These are phyloP conservation scores for Xylariaceae sp. DNA, from an alignment of 2,329 filamentous ascomycete species.

Conservation along the genomic window DNA sequence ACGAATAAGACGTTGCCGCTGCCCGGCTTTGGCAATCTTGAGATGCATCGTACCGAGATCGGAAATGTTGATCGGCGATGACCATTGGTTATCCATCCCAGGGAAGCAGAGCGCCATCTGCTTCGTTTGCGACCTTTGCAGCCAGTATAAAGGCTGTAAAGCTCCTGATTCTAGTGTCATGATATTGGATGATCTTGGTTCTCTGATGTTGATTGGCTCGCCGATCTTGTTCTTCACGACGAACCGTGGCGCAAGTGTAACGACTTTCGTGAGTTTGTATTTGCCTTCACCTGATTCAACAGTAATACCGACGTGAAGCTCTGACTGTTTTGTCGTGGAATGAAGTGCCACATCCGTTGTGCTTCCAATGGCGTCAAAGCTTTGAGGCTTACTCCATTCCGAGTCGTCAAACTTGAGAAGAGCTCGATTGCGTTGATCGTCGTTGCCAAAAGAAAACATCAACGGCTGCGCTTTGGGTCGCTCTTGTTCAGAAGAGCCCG, in stretches of 20 bases:
- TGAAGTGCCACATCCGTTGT: slow-evolving; percentile 82
- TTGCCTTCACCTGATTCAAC: slow-evolving; percentile 91
- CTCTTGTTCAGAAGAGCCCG: slow-evolving; percentile 45
- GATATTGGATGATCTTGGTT: slow-evolving; percentile 85
- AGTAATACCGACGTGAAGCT: slow-evolving; percentile 88
- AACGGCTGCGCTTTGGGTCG: slow-evolving; percentile 77
- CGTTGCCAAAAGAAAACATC: slow-evolving; percentile 90
- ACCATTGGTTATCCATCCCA: slow-evolving; percentile 95
- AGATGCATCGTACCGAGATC: slow-evolving; percentile 90
- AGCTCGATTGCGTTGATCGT: slow-evolving; percentile 88
- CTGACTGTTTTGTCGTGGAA: slow-evolving; percentile 64
- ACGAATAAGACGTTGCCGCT: slow-evolving; percentile 82
- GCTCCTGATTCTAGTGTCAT: slow-evolving; percentile 74
- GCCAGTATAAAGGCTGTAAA: slow-evolving; percentile 81
- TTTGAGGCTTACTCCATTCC: slow-evolving; percentile 94
- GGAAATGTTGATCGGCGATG: slow-evolving; percentile 94
- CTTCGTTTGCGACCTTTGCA: slow-evolving; percentile 78
- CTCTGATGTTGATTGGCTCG: slow-evolving; percentile 84
- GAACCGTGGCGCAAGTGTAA: slow-evolving; percentile 88
- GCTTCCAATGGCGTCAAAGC: slow-evolving; percentile 95
- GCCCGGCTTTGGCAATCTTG: slow-evolving; percentile 86
- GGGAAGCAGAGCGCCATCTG: slow-evolving; percentile 91
- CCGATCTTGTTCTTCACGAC: slow-evolving; percentile 89
- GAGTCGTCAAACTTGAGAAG: slow-evolving; percentile 85
- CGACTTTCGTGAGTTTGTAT: slow-evolving; percentile 95